Evolutionary conservation across 345 rosid genomes (phyloP).

Genomic region (Murraya paniculata): DNA sequence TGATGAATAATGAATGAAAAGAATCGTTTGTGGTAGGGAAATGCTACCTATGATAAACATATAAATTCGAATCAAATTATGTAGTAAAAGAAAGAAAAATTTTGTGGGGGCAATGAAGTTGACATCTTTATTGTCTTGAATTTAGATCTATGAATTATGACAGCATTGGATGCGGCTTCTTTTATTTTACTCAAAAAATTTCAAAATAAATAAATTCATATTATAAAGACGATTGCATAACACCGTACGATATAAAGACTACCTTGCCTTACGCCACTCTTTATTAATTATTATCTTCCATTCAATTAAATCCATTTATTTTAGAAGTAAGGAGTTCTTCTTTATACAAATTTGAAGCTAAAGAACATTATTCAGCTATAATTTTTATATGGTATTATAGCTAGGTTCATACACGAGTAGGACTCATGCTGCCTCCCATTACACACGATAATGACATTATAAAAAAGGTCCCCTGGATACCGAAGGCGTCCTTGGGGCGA

Average conservation of each 20-base stretch:
- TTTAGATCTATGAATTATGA: not conserved
- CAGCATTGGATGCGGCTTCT: conserved; percentile 20
- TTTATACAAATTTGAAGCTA: too few relatives aligned
- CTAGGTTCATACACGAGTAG: too few relatives aligned
- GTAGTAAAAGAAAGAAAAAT: not conserved
- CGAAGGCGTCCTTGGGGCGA: too few relatives aligned
- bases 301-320: not conserved
- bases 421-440: too few relatives aligned
- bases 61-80: not conserved
- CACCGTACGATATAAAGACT: conserved; percentile 14
- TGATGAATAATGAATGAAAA: conserved; percentile 15
- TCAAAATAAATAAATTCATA: not conserved
- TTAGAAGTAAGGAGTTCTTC: too few relatives aligned
- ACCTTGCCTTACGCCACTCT: conserved; percentile 1
- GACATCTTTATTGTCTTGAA: conserved; percentile 21
- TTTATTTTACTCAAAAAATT: not conserved
- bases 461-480: too few relatives aligned
- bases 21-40: conserved; percentile 28
- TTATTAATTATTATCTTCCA: not conserved
- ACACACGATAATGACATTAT: too few relatives aligned
- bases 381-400: too few relatives aligned
- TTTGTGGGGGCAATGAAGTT: conserved; percentile 18
- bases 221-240: not conserved
- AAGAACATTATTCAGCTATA: too few relatives aligned
- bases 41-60: not conserved